Base-by-base conservation (phyloP, 2,329 filamentous ascomycete species). In the Aspergillus uvarum region DNA sequence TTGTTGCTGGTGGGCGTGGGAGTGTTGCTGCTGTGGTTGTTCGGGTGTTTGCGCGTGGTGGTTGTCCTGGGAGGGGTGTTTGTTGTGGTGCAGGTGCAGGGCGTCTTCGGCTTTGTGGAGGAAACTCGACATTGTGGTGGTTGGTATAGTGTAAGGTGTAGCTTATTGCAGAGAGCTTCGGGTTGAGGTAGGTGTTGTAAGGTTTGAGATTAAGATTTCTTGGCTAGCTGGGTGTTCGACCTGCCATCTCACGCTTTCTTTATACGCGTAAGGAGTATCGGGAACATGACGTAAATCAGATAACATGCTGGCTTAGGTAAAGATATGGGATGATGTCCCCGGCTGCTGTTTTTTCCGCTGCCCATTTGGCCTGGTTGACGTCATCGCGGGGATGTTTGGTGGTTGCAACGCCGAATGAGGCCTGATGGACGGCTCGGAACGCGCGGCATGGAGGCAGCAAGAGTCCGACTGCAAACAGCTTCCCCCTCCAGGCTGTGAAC, bases 41-140 rank as follows among this genome's bases (percentile, higher is more conserved):
- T 54, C 51, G n/a, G 48, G 48, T 16, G 21, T 2, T 24, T 54
- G 47, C 5, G 48, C 12, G 14, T 29, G 16, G 6, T 54, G 24
- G 16, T 54, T 10, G 32, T 4, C 12, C 12, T 54, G 38, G 52
- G 44, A 44, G 10, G 47, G 53, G 16, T 42, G 51, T 7, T 54
- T 44, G 42, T 54, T 38, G 26, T 55, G 53, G 10, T 42, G 51
- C n/a, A 54, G 14, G n/a, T 55, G 53, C 1, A 55, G 44, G 16
- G 53, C 53, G 26, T 55, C 53, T 48, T 55, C 53, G 6, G 53
- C 53, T 11, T 55, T 55, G 26, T 55, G 53, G 10, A 55, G 10
- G 44, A 55, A 48, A 11, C 26, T 29, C 10, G 53, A 55, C 53
- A 55, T 52, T 22, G 24, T 54, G 38, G 19, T 32, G 38, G 26